Conservation (phyloP, 768 basidiomycete species). For the Lentinula raphanica region DNA sequence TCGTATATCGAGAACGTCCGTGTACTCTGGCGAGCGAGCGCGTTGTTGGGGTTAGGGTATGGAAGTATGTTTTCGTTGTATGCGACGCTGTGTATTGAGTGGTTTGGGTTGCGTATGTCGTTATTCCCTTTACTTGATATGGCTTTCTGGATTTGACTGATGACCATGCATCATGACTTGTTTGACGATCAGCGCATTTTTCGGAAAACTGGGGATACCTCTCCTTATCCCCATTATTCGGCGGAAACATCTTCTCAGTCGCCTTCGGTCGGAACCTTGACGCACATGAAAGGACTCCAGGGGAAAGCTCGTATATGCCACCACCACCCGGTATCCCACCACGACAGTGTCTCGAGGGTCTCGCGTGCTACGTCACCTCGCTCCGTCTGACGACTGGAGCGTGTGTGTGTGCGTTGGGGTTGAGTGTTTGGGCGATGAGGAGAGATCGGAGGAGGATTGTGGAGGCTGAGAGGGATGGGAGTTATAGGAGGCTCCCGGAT, state of each 20-base stretch:
- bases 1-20: constrained; percentile 50
- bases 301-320: background rate
- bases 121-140: too few relatives aligned
- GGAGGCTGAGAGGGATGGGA: background rate
- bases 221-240: constrained; percentile 67
- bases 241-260: constrained; percentile 72
- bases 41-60: constrained; percentile 59
- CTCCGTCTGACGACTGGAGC: constrained; percentile 47
- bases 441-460: constrained; percentile 26
- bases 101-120: constrained; percentile 85
- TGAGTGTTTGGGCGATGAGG: constrained; percentile 49
- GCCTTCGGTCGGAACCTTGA: constrained; percentile 54
- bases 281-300: constrained; percentile 45
- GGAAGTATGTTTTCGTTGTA: constrained; percentile 68
- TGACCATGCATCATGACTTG: too few relatives aligned
- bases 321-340: constrained; percentile 8
- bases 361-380: constrained; percentile 54
- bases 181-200: constrained; percentile 57
- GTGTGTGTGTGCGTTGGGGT: constrained; percentile 37
- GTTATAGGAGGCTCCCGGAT: background rate
- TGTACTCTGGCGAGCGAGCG: constrained; percentile 60
- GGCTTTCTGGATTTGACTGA: too few relatives aligned
- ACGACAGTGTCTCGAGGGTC: constrained; percentile 52
- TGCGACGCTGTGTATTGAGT: constrained; percentile 78
- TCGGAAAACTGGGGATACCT: constrained; percentile 86